Evolutionary conservation across 176 grass and related monocot genomes (phyloP).

Genomic region (Zea luxurians): DNA sequence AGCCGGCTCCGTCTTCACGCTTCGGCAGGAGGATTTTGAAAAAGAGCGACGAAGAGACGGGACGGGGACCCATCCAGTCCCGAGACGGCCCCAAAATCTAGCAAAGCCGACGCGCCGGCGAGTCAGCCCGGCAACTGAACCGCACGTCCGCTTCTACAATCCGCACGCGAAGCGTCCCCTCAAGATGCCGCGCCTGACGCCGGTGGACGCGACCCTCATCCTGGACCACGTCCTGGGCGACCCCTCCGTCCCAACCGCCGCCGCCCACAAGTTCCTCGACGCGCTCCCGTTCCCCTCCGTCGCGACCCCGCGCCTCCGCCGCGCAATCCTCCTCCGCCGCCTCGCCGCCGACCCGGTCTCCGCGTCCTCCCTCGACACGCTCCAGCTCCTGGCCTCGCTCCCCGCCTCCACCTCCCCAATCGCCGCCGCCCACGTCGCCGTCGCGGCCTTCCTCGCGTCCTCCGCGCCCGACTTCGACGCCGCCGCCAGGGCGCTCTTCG

Average conservation of each 20-base stretch:
- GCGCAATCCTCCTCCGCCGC: conserved; percentile 40
- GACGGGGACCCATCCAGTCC: no score
- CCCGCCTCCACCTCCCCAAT: neutral
- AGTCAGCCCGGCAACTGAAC: no score
- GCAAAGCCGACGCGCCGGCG: neutral
- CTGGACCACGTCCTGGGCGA: conserved; percentile 47
- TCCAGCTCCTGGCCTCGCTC: conserved; percentile 42
- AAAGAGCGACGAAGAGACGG: no score
- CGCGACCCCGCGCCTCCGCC: conserved; percentile 40
- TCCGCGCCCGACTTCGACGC: conserved; percentile 43
- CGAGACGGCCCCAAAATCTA: neutral
- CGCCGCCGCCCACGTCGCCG: conserved; percentile 28
- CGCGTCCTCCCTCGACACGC: conserved; percentile 28
- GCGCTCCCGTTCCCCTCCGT: conserved; percentile 39
- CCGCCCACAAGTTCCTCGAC: conserved; percentile 8
- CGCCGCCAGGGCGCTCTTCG: conserved; percentile 35
- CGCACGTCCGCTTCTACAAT: neutral
- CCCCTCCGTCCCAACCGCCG: conserved; percentile 19
- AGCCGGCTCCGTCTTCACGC: no score
- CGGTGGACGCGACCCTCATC: conserved; percentile 39
- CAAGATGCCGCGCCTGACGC: conserved; percentile 37
- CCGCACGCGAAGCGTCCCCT: neutral
- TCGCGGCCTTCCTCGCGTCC: conserved; percentile 30
- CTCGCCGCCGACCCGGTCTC: conserved; percentile 45
- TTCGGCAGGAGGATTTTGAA: no score